phyloP scores from a whole-genome alignment of 2,329 filamentous ascomycete genomes.

The Didymella segeticola region DNA sequence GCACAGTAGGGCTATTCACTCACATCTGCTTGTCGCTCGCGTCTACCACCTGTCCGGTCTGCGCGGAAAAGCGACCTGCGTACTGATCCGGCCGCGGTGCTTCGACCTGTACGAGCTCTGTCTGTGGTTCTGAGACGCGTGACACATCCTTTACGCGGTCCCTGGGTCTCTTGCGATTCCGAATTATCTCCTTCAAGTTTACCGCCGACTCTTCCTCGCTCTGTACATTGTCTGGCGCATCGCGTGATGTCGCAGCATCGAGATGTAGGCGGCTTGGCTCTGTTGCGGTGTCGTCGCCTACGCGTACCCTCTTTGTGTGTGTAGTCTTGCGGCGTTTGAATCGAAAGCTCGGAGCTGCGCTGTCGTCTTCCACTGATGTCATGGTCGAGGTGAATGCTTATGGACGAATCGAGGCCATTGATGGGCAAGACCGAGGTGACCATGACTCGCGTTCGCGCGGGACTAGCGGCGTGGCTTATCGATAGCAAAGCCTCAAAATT shows the following conservation, averaged over 20 bases:
- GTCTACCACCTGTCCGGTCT: constrained; percentile 72
- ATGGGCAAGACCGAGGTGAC: not conserved
- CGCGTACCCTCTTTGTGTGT: constrained; percentile 32
- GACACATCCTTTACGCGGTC: constrained; percentile 30
- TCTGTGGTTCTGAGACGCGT: constrained; percentile 28
- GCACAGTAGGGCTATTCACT: constrained; percentile 50
- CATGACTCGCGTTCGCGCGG: not conserved
- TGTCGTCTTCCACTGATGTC: constrained; percentile 23
- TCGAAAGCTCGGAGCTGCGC: constrained; percentile 25
- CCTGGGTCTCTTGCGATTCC: constrained; percentile 39
- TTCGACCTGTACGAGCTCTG: constrained; percentile 28
- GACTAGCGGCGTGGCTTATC: not conserved
- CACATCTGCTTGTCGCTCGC: constrained; percentile 78
- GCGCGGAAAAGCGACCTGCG: constrained; percentile 68
- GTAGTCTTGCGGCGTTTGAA: constrained; percentile 44
- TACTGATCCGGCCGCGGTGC: constrained; percentile 26
- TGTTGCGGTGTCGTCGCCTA: constrained; percentile 15
- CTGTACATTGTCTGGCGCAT: constrained; percentile 17
- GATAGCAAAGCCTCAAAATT: constrained; percentile 14
- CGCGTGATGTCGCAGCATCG: constrained; percentile 9
- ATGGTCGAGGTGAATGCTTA: constrained; percentile 15
- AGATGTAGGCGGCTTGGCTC: constrained; percentile 5
- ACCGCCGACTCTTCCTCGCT: constrained; percentile 30
- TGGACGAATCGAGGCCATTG: not conserved
- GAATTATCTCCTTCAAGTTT: constrained; percentile 41